These are phyloP conservation scores for Cucurbita moschata DNA, from an alignment of 306 rosid genomes.

Conservation along the genomic window DNA sequence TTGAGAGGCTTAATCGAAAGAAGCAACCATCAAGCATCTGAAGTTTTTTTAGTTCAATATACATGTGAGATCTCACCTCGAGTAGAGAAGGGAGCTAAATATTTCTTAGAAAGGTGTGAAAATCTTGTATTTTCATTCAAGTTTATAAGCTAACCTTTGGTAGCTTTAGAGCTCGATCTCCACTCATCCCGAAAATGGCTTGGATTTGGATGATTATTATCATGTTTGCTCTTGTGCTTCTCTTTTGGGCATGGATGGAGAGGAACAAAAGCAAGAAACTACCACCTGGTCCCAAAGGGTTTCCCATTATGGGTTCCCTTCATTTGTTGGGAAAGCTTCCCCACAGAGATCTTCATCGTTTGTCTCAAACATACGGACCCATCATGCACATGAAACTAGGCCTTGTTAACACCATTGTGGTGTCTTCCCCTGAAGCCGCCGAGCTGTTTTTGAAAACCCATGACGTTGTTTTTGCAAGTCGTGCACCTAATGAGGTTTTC, in stretches of 20 bases:
- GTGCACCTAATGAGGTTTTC: background rate
- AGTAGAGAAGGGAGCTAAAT: too few species aligned
- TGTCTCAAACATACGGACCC: conserved; percentile 22
- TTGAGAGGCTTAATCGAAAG: too few species aligned
- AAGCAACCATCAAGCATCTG: too few species aligned
- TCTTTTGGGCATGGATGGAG: background rate
- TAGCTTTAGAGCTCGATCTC: background rate
- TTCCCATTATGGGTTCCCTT: background rate
- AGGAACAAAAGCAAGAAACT: background rate
- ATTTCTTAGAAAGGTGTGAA: too few species aligned
- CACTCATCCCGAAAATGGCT: background rate
- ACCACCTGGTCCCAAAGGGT: background rate
- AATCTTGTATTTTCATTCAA: background rate
- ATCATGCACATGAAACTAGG: conserved; percentile 49
- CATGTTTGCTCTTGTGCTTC: background rate
- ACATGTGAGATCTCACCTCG: too few species aligned
- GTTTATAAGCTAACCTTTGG: background rate
- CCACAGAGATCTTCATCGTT: background rate
- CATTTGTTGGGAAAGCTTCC: background rate
- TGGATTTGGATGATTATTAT: background rate
- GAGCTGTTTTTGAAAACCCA: conserved; percentile 13
- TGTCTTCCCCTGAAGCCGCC: conserved; percentile 58
- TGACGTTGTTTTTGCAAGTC: background rate
- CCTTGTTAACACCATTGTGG: conserved; percentile 32
- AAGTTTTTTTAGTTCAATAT: too few species aligned